Conservation (phyloP, 2,329 filamentous ascomycete genomes). For the Neonectria neomacrospora region DNA sequence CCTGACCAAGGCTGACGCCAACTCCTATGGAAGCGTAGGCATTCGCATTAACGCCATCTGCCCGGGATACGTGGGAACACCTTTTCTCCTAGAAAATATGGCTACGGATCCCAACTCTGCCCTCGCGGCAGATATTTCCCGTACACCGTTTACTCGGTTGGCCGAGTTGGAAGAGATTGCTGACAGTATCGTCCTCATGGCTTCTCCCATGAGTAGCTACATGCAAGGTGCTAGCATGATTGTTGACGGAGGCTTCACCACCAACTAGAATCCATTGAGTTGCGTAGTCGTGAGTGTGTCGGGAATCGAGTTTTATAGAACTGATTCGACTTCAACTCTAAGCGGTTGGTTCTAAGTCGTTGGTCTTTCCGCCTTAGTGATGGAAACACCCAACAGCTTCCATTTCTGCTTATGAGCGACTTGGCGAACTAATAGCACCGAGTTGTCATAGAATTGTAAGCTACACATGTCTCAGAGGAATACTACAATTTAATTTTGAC, state of each 20-base stretch:
- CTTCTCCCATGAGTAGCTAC: slow-evolving; percentile 63
- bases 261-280: slow-evolving; percentile 29
- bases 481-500: too few relatives aligned
- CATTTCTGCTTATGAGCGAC: neutral
- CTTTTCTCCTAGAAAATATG: slow-evolving; percentile 47
- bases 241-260: slow-evolving; percentile 58
- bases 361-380: neutral
- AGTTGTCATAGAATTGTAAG: neutral
- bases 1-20: slow-evolving; percentile 64
- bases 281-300: neutral
- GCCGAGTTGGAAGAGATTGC: slow-evolving; percentile 63
- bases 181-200: slow-evolving; percentile 62
- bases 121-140: slow-evolving; percentile 53
- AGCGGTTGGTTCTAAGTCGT: neutral
- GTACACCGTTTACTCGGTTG: slow-evolving; percentile 60
- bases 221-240: slow-evolving; percentile 61
- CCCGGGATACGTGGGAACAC: slow-evolving; percentile 61
- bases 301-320: neutral
- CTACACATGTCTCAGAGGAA: neutral
- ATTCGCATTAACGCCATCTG: slow-evolving; percentile 72
- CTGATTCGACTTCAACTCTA: neutral
- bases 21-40: slow-evolving; percentile 59
- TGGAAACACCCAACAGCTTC: neutral
- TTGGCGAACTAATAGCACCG: too few relatives aligned
- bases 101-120: slow-evolving; percentile 42